Conservation (phyloP, 164 flowering plant genomes). For the Vitis amurensis region DNA sequence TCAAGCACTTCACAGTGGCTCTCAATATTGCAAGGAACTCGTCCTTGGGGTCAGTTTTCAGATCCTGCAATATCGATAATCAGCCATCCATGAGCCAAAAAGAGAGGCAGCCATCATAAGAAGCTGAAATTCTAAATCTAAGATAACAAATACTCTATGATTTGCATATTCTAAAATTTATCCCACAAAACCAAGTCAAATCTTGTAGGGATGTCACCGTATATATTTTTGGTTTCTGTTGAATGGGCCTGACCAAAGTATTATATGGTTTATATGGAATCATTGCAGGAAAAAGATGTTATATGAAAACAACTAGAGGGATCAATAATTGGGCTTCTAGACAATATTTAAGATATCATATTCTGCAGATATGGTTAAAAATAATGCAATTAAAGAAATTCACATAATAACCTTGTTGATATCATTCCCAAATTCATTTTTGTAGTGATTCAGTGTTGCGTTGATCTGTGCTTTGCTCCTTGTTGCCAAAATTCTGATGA, state of each 20-base stretch:
- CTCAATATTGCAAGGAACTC: constrained; percentile 46
- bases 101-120: neutral
- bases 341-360: neutral
- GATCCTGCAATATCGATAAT: constrained; percentile 35
- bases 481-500: constrained; percentile 69
- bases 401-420: constrained; percentile 44
- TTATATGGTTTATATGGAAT: neutral
- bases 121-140: neutral
- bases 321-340: neutral
- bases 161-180: neutral
- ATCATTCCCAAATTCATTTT: constrained; percentile 48
- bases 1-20: constrained; percentile 49
- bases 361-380: no score
- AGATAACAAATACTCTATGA: neutral
- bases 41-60: constrained; percentile 47
- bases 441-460: constrained; percentile 76
- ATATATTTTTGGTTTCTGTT: neutral
- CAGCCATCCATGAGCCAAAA: neutral
- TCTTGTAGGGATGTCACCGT: no score
- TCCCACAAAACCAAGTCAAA: no score
- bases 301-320: neutral
- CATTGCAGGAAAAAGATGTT: neutral
- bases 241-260: neutral
- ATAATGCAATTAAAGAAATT: no score
- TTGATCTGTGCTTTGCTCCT: constrained; percentile 82